Base-by-base conservation (phyloP, 306 rosid genomes). In the Acacia melanoxylon region DNA sequence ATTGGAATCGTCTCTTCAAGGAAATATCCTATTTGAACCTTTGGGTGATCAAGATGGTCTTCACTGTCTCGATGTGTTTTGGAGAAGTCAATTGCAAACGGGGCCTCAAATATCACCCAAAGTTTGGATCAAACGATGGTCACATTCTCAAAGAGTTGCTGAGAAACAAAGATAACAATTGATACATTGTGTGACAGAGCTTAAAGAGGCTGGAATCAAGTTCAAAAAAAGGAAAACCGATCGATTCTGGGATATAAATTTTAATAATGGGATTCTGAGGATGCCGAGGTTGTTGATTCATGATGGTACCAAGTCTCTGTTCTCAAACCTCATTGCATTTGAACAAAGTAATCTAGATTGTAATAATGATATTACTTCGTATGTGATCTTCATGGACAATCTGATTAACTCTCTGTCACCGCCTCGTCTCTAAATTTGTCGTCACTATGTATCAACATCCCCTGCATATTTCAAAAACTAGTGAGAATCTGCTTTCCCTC, bases 321-420 rank as follows among this genome's bases (percentile, higher is more conserved):
- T 87, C 59, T 78, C 78, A 24, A 87, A 95, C 75, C 90, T 95
- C 51, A 93, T 95, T 68, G 94, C 98, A 10, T 90, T 91, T 89
- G 67, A 93, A 84, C 99, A 93, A 77, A 87, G 97, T 61, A 97
- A 95, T 89, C 87, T 87, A 27, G 97, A 95, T 85, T 93, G 97
- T 77, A 85, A 92, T 78, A 93, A 88, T 75, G 97, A 88, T 76
- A 92, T 93, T 4, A 95, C 98, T 15, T 90, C 97, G 4, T 95
- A 89, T 65, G 85, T 89, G 56, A 86, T 95, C 49, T 91, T 95
- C 91, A 89, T 93, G 99, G 98, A 93, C 87, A 93, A 95, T 81
- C 76, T 95, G 91, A 95, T 95, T 11, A 94, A 95, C 89, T 95
- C 97, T 46, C 91, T n/a, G n/a, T n/a, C n/a, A n/a, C n/a, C n/a